These are phyloP conservation scores for Comarum palustre DNA, from an alignment of 306 rosid genomes.

Conservation along the genomic window DNA sequence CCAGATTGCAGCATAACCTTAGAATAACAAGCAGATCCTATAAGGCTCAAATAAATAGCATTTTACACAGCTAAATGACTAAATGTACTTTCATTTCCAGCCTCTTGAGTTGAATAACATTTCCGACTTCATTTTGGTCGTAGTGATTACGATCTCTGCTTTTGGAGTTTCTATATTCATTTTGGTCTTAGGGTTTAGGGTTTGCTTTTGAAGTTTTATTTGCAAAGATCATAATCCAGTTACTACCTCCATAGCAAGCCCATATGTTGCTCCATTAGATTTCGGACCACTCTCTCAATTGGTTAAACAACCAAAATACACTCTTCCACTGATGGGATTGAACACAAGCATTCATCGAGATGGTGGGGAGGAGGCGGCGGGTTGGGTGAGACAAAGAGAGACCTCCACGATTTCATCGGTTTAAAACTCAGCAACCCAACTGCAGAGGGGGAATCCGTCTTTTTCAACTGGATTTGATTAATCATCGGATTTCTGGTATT, in stretches of 20 bases:
- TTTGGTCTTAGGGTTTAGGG: too few relatives aligned
- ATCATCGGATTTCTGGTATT: too few relatives aligned
- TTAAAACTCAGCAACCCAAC: too few relatives aligned
- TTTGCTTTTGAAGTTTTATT: constrained; percentile 19
- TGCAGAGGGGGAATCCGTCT: too few relatives aligned
- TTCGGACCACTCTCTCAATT: constrained; percentile 60
- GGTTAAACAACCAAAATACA: constrained; percentile 76
- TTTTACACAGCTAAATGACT: background rate
- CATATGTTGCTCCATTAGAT: constrained; percentile 84
- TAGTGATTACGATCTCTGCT: background rate
- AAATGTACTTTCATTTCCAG: background rate
- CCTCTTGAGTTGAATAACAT: constrained; percentile 3
- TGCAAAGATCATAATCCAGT: constrained; percentile 17
- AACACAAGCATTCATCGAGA: constrained; percentile 92
- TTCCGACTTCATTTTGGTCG: background rate
- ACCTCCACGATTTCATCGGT: too few relatives aligned
- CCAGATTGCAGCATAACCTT: constrained; percentile 87
- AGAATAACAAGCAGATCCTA: constrained; percentile 52
- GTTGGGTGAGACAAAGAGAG: too few relatives aligned
- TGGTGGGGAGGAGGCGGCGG: too few relatives aligned
- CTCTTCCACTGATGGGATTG: constrained; percentile 78
- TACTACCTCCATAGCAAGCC: constrained; percentile 97
- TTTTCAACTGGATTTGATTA: too few relatives aligned
- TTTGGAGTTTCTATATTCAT: constrained; percentile 1
- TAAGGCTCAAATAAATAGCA: constrained; percentile 45